Evolutionary conservation across 1,284 basidiomycete species (phyloP).

Genomic region (Pulveroboletus sp.): DNA sequence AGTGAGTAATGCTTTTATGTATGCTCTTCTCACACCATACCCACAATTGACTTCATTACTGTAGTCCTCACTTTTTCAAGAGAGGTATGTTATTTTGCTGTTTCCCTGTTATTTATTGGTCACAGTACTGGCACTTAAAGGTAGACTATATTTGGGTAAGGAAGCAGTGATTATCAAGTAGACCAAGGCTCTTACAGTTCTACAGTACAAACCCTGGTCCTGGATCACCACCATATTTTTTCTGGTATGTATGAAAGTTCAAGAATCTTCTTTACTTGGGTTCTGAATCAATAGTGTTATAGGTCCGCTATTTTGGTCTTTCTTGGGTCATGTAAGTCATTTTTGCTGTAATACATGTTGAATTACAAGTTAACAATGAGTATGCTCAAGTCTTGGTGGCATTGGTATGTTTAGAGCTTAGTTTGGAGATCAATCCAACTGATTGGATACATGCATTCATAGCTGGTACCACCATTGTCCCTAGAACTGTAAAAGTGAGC

Average conservation of each 20-base stretch:
- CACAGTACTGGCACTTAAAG: not conserved
- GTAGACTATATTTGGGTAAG: slow-evolving; percentile 21
- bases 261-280: fast-evolving
- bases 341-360: not conserved
- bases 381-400: not conserved
- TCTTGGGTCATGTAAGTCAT: slow-evolving; percentile 12
- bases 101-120: not conserved
- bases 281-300: not conserved
- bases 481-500: not conserved
- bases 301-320: slow-evolving; percentile 21
- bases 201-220: slow-evolving; percentile 12
- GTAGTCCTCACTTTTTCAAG: slow-evolving; percentile 11
- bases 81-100: not conserved
- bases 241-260: not conserved
- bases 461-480: not conserved
- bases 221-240: slow-evolving; percentile 12
- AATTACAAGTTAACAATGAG: not conserved
- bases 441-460: not conserved
- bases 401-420: slow-evolving; percentile 2
- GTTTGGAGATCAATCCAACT: not conserved
- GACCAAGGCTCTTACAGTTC: not conserved
- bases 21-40: no score
- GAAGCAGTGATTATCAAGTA: not conserved
- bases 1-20: not conserved
- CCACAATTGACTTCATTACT: not conserved